Evolutionary conservation across 75 land plant genomes (phyloP).

Genomic region (Chamaecyparis obtusa): DNA sequence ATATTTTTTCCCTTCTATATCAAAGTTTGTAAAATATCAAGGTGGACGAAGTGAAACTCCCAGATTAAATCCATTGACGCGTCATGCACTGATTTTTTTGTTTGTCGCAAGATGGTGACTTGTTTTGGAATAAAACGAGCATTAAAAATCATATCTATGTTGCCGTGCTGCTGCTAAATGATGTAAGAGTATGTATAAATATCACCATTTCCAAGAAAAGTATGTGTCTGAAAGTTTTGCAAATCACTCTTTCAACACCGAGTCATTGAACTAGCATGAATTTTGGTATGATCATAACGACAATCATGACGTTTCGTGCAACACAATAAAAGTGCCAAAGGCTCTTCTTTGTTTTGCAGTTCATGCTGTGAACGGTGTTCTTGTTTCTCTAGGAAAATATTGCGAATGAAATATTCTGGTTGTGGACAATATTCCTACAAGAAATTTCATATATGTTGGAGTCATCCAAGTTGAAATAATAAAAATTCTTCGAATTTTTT

Average conservation of each 20-base stretch:
- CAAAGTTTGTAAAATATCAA: not conserved
- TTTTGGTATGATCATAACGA: not conserved
- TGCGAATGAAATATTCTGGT: not conserved
- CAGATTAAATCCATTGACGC: not conserved
- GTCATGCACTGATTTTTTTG: not conserved
- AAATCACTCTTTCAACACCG: not conserved
- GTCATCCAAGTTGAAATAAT: not conserved
- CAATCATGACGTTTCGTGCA: not conserved
- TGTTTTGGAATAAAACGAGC: not conserved
- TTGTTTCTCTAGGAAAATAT: not conserved
- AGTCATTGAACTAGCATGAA: not conserved
- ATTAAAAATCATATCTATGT: not conserved
- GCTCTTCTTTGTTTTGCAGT: constrained; percentile 1
- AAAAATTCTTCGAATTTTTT: too few species aligned
- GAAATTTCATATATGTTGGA: not conserved
- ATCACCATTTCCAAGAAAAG: not conserved
- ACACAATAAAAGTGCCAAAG: constrained; percentile 7
- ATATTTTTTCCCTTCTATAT: not conserved
- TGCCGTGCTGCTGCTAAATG: not conserved
- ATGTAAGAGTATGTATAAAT: constrained; percentile 5
- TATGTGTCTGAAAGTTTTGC: not conserved
- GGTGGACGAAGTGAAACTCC: not conserved
- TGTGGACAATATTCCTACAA: constrained; percentile 1
- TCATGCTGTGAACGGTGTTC: constrained; percentile 1
- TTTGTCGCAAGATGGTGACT: not conserved